These are phyloP conservation scores for Trichoderma sp. DNA, from an alignment of 2,329 filamentous ascomycete genomes.

Conservation along the genomic window DNA sequence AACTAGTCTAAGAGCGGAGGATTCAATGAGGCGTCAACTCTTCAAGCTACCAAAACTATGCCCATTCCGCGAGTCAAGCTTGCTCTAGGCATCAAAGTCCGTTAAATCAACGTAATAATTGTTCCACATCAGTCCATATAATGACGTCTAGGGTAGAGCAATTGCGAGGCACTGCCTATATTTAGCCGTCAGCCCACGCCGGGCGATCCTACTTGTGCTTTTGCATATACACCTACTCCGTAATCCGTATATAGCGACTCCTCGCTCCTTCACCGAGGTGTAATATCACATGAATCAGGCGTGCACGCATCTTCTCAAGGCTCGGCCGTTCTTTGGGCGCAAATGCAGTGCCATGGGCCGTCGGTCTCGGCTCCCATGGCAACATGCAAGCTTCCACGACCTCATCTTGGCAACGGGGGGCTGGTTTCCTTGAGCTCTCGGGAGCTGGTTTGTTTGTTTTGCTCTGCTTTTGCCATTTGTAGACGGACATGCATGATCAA, in stretches of 20 bases:
- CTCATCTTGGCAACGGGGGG: background rate
- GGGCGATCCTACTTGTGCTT: background rate
- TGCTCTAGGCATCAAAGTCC: background rate
- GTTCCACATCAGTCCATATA: constrained; percentile 1
- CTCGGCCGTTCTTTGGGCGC: background rate
- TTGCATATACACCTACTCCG: background rate
- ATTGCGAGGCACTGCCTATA: background rate
- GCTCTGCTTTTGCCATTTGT: background rate
- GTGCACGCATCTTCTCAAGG: background rate
- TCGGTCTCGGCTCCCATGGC: background rate
- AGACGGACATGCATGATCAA: background rate
- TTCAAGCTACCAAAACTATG: background rate
- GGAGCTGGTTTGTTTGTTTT: background rate
- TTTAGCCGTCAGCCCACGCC: constrained; percentile 6
- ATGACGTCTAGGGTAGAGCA: constrained; percentile 2
- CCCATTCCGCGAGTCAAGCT: background rate
- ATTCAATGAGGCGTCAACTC: background rate
- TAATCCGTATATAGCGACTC: background rate
- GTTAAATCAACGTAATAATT: background rate
- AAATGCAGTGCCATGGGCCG: background rate
- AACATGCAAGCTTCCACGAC: background rate
- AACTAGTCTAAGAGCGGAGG: background rate
- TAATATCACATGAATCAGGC: background rate
- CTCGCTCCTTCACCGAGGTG: background rate
- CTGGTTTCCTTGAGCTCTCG: background rate